phyloP scores from a whole-genome alignment of 1,284 basidiomycete genomes.

The Ceraceosorus guamensis region DNA sequence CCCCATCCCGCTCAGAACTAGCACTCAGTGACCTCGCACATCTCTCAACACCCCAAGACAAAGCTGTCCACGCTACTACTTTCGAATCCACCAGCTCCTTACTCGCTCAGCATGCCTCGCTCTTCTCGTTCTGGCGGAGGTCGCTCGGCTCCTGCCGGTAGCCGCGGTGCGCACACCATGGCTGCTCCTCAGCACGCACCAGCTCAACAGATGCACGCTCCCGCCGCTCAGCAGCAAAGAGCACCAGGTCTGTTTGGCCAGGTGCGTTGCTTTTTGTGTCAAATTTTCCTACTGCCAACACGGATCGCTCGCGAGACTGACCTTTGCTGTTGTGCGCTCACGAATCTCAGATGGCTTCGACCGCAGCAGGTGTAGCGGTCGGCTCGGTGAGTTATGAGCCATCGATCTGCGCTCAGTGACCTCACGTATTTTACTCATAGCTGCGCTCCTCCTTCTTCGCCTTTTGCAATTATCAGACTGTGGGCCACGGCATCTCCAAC shows the following conservation, averaged over 20 bases:
- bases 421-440: neutral
- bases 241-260: constrained; percentile 42
- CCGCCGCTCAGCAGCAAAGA: constrained; percentile 17
- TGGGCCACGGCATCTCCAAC: constrained; percentile 72
- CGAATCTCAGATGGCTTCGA: constrained; percentile 64
- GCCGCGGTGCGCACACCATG: constrained; percentile 45
- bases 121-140: constrained; percentile 29
- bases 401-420: too few relatives aligned
- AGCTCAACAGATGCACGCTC: constrained; percentile 14
- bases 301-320: neutral
- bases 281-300: neutral
- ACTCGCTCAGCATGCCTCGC: constrained; percentile 35
- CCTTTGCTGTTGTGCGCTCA: neutral
- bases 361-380: constrained; percentile 75
- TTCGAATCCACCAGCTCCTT: too few relatives aligned
- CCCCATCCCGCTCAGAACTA: too few relatives aligned
- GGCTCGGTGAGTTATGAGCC: constrained; percentile 53
- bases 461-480: constrained; percentile 43
- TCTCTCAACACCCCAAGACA: too few relatives aligned
- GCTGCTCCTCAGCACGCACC: constrained; percentile 23
- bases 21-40: too few relatives aligned
- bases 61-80: too few relatives aligned
- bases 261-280: constrained; percentile 2
- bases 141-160: constrained; percentile 36
- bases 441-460: constrained; percentile 3